These are phyloP conservation scores for Lachnellula hyalina DNA, from an alignment of 2,329 filamentous ascomycete genomes.

Conservation along the genomic window DNA sequence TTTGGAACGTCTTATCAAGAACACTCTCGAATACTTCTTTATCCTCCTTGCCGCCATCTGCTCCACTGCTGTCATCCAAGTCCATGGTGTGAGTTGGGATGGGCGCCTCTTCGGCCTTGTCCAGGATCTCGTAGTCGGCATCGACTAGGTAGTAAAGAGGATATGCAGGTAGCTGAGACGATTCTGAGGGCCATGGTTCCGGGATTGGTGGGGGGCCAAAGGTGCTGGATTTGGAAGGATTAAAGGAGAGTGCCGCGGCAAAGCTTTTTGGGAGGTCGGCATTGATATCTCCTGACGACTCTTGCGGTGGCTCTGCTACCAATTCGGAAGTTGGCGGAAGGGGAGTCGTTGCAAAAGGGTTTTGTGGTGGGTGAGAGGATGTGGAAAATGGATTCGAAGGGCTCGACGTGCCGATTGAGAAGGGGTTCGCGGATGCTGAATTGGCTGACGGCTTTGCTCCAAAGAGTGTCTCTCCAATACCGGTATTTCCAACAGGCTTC, in stretches of 20 bases:
- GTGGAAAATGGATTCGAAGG: constrained; percentile 58
- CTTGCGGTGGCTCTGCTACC: constrained; percentile 35
- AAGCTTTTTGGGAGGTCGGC: constrained; percentile 55
- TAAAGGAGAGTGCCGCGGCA: constrained; percentile 70
- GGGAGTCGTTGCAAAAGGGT: constrained; percentile 40
- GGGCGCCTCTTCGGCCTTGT: constrained; percentile 48
- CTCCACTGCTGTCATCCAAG: constrained; percentile 38
- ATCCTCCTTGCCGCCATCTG: constrained; percentile 51
- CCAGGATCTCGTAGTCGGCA: constrained; percentile 86
- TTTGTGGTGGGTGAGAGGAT: constrained; percentile 52
- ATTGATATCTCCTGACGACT: not conserved
- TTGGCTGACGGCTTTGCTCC: constrained; percentile 49
- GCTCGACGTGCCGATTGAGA: constrained; percentile 43
- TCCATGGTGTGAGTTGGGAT: constrained; percentile 43
- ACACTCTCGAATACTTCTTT: constrained; percentile 67
- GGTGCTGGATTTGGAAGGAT: constrained; percentile 41
- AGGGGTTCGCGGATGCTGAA: constrained; percentile 51
- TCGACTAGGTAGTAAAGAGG: constrained; percentile 75
- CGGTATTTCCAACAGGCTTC: constrained; percentile 19
- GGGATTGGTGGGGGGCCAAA: constrained; percentile 37
- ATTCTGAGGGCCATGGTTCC: constrained; percentile 70
- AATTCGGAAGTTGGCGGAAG: constrained; percentile 23
- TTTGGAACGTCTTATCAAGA: constrained; percentile 72
- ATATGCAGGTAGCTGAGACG: constrained; percentile 64
- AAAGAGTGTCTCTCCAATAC: constrained; percentile 65